Evolutionary conservation across 768 basidiomycete genomes (phyloP).

Genomic region (Trichaptum fuscoviolaceum): DNA sequence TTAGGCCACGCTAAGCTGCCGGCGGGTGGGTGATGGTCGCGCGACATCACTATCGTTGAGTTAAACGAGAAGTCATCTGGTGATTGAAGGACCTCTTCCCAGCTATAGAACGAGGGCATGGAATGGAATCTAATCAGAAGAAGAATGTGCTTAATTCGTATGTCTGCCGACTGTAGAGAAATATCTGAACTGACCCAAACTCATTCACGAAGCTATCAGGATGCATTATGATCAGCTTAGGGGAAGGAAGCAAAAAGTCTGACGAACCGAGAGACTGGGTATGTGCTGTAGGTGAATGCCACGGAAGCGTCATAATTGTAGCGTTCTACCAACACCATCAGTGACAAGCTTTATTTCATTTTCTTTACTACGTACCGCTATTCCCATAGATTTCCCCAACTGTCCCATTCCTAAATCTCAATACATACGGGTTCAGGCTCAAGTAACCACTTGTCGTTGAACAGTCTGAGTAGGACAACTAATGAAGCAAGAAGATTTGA

Average conservation of each 20-base stretch:
- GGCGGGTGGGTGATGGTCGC: conserved; percentile 53
- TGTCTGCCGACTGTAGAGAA: not conserved
- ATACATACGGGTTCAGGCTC: conserved; percentile 49
- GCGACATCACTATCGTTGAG: conserved; percentile 48
- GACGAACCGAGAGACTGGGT: conserved; percentile 40
- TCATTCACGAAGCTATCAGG: conserved; percentile 48
- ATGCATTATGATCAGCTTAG: not conserved
- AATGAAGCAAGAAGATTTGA: not conserved
- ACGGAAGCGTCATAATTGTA: conserved; percentile 50
- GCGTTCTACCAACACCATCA: conserved; percentile 32
- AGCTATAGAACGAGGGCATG: conserved; percentile 57
- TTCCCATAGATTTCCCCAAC: conserved; percentile 53
- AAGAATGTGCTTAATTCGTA: not conserved
- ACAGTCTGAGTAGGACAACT: conserved; percentile 57
- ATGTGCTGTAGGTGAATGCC: conserved; percentile 51
- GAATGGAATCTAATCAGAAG: conserved; percentile 46
- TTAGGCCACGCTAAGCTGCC: conserved; percentile 49
- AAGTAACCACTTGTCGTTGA: conserved; percentile 54
- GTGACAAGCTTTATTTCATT: not conserved
- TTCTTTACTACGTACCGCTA: conserved; percentile 28
- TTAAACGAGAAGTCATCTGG: conserved; percentile 53
- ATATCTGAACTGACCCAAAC: conserved; percentile 38
- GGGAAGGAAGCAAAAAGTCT: not conserved
- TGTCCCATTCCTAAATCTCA: conserved; percentile 47
- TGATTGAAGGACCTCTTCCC: conserved; percentile 49